These are phyloP conservation scores for Leptodermis oblonga DNA, from an alignment of 257 asterid species.

Conservation along the genomic window DNA sequence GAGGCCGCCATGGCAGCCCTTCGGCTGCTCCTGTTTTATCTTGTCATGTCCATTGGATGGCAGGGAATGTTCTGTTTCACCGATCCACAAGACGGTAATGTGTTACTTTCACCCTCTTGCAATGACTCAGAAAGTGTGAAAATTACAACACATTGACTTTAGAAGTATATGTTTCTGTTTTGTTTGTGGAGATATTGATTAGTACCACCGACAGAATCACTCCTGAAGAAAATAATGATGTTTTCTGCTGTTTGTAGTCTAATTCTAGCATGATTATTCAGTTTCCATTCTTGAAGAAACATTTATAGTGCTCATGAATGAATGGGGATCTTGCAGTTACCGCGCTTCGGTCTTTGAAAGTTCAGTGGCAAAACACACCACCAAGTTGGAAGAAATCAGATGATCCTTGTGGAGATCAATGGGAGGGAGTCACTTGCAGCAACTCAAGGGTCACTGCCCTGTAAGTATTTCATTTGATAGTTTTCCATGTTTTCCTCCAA, in stretches of 20 bases:
- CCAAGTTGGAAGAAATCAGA: slow-evolving; percentile 70
- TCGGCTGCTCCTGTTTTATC: slow-evolving; percentile 27
- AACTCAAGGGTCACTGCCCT: slow-evolving; percentile 66
- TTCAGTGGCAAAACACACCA: slow-evolving; percentile 69
- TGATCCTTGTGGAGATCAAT: slow-evolving; percentile 63
- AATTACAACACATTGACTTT: not conserved
- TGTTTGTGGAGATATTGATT: not conserved
- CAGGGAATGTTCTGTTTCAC: slow-evolving; percentile 19
- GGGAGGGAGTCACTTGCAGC: slow-evolving; percentile 89
- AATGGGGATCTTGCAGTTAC: slow-evolving; percentile 47
- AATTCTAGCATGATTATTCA: not conserved
- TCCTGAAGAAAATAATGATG: not conserved
- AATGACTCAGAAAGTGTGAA: not conserved
- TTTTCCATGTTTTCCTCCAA: not conserved
- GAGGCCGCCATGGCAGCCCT: slow-evolving; percentile 36
- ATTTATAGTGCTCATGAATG: not conserved
- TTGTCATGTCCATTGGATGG: slow-evolving; percentile 21
- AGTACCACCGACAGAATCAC: not conserved
- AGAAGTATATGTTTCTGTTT: not conserved
- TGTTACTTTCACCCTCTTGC: not conserved
- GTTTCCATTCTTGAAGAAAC: not conserved
- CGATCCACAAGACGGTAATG: slow-evolving; percentile 45
- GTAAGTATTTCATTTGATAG: slow-evolving; percentile 28
- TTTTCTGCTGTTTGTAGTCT: not conserved
- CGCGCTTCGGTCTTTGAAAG: slow-evolving; percentile 71